Base-by-base conservation (phyloP, 75 land plant species). In the Chamaecyparis obtusa region DNA sequence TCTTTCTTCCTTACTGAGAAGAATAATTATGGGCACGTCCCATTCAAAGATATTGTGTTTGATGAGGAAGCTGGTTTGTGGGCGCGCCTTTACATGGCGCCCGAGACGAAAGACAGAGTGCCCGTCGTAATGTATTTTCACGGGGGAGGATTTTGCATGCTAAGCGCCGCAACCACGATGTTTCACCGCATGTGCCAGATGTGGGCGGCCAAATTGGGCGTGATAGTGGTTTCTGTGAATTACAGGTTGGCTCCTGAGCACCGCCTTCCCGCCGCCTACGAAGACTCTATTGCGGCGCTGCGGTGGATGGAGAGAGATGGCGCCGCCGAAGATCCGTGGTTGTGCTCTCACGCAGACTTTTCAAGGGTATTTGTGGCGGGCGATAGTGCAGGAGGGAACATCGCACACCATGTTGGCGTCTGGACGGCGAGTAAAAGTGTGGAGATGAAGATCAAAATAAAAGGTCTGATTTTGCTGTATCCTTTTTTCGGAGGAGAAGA, bases 331-430 rank as follows among this genome's bases (percentile, higher is more conserved):
- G 83, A 82, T 39, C 83, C 44, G 13, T 82, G 83, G 83, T 27
- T 82, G 32, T 10, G 2, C 4, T 41, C 11, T 6, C 83, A 82
- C 36, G 83, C 48, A 19, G 91, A 90, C 78, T 27, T 89, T 36
- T 79, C 87, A 5, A 71, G 60, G 27, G 60, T 85, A 44, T 88
- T 91, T 81, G 69, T 91, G 36, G 55, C 78, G 69, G 92, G 92
- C 7, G 92, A 89, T 11, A 91, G 92, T 17, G 88, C 90, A 46
- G 92, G 92, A 30, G 92, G 87, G 24, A 91, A 91, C 87, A 91
- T 91, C 35, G 92, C 87, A 1, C 91, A 91, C 60, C 88, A 89
- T 51, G 89, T 60, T 27, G 67, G 67, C 67, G 21, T 56, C 21
- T 56, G 60, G 67, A 27, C 67, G 87, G 33, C 41, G 36, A 35